Evolutionary conservation across 371 early-diverging fungal genomes (phyloP).

Genomic region (Apophysomyces variabilis): DNA sequence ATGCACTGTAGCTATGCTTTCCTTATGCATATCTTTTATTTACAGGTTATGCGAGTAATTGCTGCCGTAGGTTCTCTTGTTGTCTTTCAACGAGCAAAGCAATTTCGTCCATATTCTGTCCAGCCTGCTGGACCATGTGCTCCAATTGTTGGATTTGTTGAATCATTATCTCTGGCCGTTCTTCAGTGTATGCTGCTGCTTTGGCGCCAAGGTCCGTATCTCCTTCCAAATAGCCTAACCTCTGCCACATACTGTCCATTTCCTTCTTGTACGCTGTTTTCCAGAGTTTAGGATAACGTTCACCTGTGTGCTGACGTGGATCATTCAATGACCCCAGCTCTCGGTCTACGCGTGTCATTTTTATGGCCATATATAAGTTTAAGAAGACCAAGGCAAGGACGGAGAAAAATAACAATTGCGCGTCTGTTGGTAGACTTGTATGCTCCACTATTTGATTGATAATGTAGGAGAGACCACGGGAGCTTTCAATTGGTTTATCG

Average conservation of each 20-base stretch:
- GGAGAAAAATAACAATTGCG: slow-evolving; percentile 34
- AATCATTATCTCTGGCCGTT: slow-evolving; percentile 15
- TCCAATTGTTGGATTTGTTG: background rate
- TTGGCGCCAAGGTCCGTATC: background rate
- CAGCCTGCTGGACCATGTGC: slow-evolving; percentile 32
- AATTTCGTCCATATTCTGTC: slow-evolving; percentile 25
- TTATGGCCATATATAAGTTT: slow-evolving; percentile 40
- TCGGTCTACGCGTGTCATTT: slow-evolving; percentile 37
- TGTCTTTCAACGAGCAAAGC: slow-evolving; percentile 26
- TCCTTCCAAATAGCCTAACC: background rate
- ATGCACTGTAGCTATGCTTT: too few species aligned
- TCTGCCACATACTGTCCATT: background rate
- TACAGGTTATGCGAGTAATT: background rate
- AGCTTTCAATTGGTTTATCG: background rate
- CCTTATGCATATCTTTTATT: background rate
- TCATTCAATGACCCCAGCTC: slow-evolving; percentile 17
- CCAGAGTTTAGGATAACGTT: background rate
- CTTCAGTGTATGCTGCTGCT: slow-evolving; percentile 8
- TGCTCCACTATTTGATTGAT: slow-evolving; percentile 17
- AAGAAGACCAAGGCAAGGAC: slow-evolving; percentile 33
- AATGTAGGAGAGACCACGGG: slow-evolving; percentile 7
- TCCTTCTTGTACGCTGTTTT: background rate
- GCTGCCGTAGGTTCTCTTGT: background rate
- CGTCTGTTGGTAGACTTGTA: slow-evolving; percentile 16
- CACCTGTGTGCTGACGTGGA: too few species aligned